Evolutionary conservation across 768 basidiomycete genomes (phyloP).

Genomic region (Termitomyces sp.): DNA sequence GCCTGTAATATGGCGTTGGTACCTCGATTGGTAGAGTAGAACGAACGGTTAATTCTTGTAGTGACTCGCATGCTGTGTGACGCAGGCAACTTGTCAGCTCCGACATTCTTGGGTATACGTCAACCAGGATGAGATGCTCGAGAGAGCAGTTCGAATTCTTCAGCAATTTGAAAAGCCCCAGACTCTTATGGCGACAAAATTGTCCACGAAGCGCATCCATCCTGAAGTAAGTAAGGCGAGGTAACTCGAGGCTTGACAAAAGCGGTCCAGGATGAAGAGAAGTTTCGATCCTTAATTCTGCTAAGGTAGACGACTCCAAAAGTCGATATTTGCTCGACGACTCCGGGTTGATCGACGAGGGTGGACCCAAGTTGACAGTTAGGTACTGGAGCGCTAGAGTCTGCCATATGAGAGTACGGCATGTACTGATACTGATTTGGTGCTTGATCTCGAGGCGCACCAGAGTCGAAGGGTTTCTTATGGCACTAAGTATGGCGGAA

Average conservation of each 20-base stretch:
- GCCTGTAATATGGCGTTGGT: not conserved
- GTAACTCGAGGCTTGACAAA: not conserved
- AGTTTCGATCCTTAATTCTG: not conserved
- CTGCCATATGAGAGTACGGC: too few species aligned
- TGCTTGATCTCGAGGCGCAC: too few species aligned
- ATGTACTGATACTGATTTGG: too few species aligned
- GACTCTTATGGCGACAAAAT: not conserved
- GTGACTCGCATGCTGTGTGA: not conserved
- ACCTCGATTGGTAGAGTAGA: not conserved
- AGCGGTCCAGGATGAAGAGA: not conserved
- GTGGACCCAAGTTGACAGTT: too few species aligned
- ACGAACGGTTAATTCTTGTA: not conserved
- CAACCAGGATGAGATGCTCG: not conserved
- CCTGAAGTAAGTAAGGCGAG: not conserved
- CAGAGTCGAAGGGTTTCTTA: too few species aligned
- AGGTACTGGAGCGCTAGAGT: too few species aligned
- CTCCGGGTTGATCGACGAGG: too few species aligned
- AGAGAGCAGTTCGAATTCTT: not conserved
- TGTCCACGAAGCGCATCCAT: not conserved
- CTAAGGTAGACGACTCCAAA: not conserved
- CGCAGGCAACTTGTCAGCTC: not conserved
- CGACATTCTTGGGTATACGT: not conserved
- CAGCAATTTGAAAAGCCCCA: not conserved
- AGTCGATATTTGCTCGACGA: rapidly evolving
- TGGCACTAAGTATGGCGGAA: too few species aligned